Evolutionary conservation across 1,139 yeast species (phyloP), one percentile per base, ranked within the genome.

Genomic region (Pichia sorboxylosa): DNA sequence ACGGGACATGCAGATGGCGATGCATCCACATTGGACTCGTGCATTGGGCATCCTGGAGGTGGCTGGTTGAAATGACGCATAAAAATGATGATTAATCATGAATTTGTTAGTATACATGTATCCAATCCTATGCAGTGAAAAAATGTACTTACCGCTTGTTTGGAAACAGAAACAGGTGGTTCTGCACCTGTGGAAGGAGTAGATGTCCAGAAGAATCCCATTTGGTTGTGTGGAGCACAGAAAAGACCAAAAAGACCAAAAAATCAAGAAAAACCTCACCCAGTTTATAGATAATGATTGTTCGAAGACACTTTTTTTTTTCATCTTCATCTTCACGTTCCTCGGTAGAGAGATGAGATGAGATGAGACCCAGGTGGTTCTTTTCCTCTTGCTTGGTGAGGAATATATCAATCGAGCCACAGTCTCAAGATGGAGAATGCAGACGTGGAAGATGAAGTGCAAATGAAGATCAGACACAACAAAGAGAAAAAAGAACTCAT

Each of bases 401-500:
- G n/a, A n/a, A n/a, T n/a, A n/a, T n/a, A n/a, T n/a, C n/a, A n/a
- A n/a, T n/a, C n/a, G n/a, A n/a, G n/a, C n/a, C n/a, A 10, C 6
- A 15, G 18, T 17, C 11, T 18, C 23, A 10, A 10, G 15, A 30
- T 17, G 21, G 13, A n/a, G 9, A 17, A 5, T 5, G n/a, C n/a
- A n/a, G 28, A 40, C 17, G 68, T 63, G 1, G 59, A 59, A 43
- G 87, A 79, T 17, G 75, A 59, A 43, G 87, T 79, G 16, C 75
- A 70, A 27, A 36, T 82, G 14, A 42, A 70, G 14, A 63, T 70
- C 2, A 66, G 78, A 37, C 95, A 85, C 47, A 65, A 72, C 45
- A 75, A 73, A 47, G 93, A 84, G 53, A 57, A 57, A 38, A 67
- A 73, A 43, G 87, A 82, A 37, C 59, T 83, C 39, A 63, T 70